Percentiles rank a stretch among this genome's conserved stretches.
These are phyloP conservation scores for Fusarium subglutinans DNA, from an alignment of 2,329 filamentous ascomycete species.

Conservation along the genomic window DNA sequence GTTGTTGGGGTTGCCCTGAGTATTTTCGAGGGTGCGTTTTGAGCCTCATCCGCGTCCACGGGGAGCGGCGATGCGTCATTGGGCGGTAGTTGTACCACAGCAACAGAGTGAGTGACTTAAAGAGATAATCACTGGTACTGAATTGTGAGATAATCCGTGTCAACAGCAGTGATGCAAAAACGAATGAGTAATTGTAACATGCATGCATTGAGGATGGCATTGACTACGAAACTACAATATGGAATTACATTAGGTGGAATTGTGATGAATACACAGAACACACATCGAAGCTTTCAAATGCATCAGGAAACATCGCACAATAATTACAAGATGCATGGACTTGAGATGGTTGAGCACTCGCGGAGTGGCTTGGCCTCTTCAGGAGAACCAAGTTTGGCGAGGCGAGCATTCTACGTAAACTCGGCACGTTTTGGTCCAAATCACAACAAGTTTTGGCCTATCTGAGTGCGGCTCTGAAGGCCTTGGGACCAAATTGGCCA, in stretches of 20 bases:
- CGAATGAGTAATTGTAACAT: neutral
- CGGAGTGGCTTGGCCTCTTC: neutral
- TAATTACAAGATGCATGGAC: neutral
- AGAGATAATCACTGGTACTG: rapidly evolving
- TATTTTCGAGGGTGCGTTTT: neutral
- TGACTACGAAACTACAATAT: neutral
- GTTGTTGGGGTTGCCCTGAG: conserved; percentile 32
- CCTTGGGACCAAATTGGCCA: rapidly evolving
- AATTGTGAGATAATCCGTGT: rapidly evolving
- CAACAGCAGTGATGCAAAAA: neutral
- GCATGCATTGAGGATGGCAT: neutral
- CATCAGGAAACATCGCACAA: neutral
- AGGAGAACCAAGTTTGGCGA: conserved; percentile 1
- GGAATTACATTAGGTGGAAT: neutral
- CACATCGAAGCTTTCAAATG: rapidly evolving
- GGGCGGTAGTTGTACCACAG: neutral
- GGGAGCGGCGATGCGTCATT: neutral
- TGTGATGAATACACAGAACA: rapidly evolving
- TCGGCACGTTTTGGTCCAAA: neutral
- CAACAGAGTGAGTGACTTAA: rapidly evolving
- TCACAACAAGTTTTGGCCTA: neutral
- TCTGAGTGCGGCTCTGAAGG: rapidly evolving
- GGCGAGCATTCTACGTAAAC: neutral
- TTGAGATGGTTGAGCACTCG: neutral
- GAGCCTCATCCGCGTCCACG: neutral